phyloP scores from a whole-genome alignment of 1,284 basidiomycete genomes.

The Irpex sp. region DNA sequence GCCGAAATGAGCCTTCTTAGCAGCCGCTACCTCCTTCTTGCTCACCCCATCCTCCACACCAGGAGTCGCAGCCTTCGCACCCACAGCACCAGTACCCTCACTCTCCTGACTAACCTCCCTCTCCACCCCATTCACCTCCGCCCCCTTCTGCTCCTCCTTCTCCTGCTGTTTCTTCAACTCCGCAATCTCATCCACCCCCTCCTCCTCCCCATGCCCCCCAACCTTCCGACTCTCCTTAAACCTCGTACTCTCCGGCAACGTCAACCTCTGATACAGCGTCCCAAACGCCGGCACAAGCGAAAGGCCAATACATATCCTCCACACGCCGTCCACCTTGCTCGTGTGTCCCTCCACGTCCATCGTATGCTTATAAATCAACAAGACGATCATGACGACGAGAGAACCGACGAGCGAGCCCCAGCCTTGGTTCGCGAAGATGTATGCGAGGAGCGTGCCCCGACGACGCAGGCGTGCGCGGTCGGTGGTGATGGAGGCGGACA shows the following conservation, averaged over 20 bases:
- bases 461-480: slow-evolving; percentile 69
- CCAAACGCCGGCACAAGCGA: slow-evolving; percentile 55
- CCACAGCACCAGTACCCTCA: slow-evolving; percentile 4
- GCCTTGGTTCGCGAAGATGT: slow-evolving; percentile 75
- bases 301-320: slow-evolving; percentile 48
- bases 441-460: slow-evolving; percentile 70
- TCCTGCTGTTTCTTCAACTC: slow-evolving; percentile 28
- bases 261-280: slow-evolving; percentile 72
- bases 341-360: slow-evolving; percentile 55
- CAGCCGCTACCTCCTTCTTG: slow-evolving; percentile 11
- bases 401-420: slow-evolving; percentile 71
- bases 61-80: slow-evolving; percentile 9
- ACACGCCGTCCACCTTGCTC: slow-evolving; percentile 63
- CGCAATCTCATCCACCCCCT: slow-evolving; percentile 17
- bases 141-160: neutral
- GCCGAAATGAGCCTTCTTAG: slow-evolving; percentile 36
- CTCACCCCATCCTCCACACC: neutral
- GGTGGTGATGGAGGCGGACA: slow-evolving; percentile 68
- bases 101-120: slow-evolving; percentile 11
- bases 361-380: slow-evolving; percentile 62
- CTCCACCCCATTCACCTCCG: slow-evolving; percentile 5
- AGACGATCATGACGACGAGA: slow-evolving; percentile 65
- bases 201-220: slow-evolving; percentile 25
- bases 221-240: slow-evolving; percentile 41
- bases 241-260: slow-evolving; percentile 66